Evolutionary conservation across 495 filamentous ascomycete species (phyloP).

Genomic region (Lophiotrema nucula): DNA sequence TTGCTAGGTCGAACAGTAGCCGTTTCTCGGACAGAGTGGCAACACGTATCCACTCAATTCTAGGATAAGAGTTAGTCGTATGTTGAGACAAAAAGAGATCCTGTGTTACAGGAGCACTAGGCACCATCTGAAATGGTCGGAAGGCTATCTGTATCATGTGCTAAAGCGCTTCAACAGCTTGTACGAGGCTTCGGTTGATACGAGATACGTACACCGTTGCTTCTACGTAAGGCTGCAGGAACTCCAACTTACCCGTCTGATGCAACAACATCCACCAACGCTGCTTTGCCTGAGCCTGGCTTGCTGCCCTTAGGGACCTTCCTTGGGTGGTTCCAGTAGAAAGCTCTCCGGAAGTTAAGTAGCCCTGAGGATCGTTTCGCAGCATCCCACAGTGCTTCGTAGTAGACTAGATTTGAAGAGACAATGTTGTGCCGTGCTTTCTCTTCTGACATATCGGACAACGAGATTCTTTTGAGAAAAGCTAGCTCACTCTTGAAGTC

Average conservation of each 20-base stretch:
- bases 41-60: constrained; percentile 43
- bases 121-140: too few relatives aligned
- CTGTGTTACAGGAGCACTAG: too few relatives aligned
- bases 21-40: constrained; percentile 39
- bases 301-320: not conserved
- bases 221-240: too few relatives aligned
- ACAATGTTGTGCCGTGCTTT: constrained; percentile 30
- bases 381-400: constrained; percentile 40
- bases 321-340: constrained; percentile 22
- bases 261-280: constrained; percentile 39
- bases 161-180: too few relatives aligned
- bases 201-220: too few relatives aligned
- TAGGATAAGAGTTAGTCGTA: too few relatives aligned
- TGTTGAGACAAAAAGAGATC: too few relatives aligned
- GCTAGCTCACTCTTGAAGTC: constrained; percentile 37
- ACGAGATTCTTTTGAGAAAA: constrained; percentile 31
- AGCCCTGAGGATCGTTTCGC: constrained; percentile 40
- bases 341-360: constrained; percentile 32
- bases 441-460: constrained; percentile 19
- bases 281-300: constrained; percentile 4
- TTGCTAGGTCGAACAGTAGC: constrained; percentile 44
- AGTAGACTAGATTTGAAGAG: constrained; percentile 42
- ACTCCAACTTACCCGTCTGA: constrained; percentile 34
- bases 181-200: too few relatives aligned
- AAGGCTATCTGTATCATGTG: too few relatives aligned